A percentile compares a stretch with the other conserved stretches of the same genome.
Conservation (phyloP, 169 alveolate species). For the Eimeria praecox region DNA sequence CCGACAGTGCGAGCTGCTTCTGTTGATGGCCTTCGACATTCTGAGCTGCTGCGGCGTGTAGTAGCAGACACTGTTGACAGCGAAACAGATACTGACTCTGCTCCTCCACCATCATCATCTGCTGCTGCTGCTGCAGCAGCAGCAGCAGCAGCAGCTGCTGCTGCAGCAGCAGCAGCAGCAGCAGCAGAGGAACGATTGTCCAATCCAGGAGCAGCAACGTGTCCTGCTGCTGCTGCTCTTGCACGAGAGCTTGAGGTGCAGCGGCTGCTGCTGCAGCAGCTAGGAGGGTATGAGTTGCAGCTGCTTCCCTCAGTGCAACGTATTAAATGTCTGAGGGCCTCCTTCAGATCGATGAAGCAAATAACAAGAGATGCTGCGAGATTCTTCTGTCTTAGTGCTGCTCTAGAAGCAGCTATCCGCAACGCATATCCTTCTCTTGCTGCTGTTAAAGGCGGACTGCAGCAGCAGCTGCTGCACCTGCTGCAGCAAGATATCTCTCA, state of each 20-base stretch:
- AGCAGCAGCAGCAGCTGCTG: conserved; percentile 15
- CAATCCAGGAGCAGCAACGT: background rate
- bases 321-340: background rate
- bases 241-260: conserved; percentile 43
- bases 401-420: conserved; percentile 15
- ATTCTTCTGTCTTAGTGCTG: conserved; percentile 10
- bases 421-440: conserved; percentile 40
- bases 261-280: conserved; percentile 73
- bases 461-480: conserved; percentile 40
- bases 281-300: conserved; percentile 46
- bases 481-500: conserved; percentile 23
- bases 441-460: conserved; percentile 29
- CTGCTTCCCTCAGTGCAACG: conserved; percentile 50
- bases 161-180: conserved; percentile 35
- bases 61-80: background rate
- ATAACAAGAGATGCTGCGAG: background rate
- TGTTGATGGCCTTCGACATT: background rate
- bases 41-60: conserved; percentile 6
- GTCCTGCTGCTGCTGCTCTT: conserved; percentile 34
- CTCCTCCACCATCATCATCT: conserved; percentile 16
- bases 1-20: conserved; percentile 21
- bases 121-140: conserved; percentile 50
- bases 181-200: too few relatives aligned
- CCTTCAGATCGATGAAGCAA: conserved; percentile 15
- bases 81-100: background rate